Base-by-base conservation (phyloP, 441 rosid species). In the Breynia disticha region DNA sequence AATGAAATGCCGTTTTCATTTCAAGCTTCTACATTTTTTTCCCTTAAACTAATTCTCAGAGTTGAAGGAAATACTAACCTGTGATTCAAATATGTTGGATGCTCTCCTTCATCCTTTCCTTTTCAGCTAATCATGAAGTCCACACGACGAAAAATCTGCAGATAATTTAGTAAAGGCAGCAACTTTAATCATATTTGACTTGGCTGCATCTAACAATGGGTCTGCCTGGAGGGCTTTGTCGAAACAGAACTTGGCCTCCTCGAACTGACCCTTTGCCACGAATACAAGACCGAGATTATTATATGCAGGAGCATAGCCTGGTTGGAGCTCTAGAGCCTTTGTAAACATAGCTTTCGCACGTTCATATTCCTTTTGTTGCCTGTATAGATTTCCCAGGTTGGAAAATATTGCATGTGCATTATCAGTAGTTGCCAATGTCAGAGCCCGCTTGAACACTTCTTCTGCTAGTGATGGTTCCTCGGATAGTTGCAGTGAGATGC, bases 201-300 rank as follows among this genome's bases (percentile, higher is more conserved):
- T 82, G 21, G 98, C 93, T 52, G 84, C 86, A 67, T 90, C 98
- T 65, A 91, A 83, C 59, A 86, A 75, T 5, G 95, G 82, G 59
- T 93, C 98, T 20, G 83, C 74, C 57, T 64, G 60, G 22, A 87
- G 81, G 48, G 96, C 80, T 62, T 70, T 84, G 56, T 76, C 78
- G 35, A 88, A 93, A 56, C 91, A 93, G 70, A 77, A 82, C 61
- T 77, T 79, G 41, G 97, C 98, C 80, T 84, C 95, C 77, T 78
- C 95, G 87, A 73, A 86, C 52, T 60, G 79, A 61, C 83, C 84
- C 74, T 86, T 85, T 0, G 95, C 95, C 16, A 86, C 78, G 67
- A 88, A 86, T 44, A 93, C 95, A 1, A 88, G 98, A 19, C 97
- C 98, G 4, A 86, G 79, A 67, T 88, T 88, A 78, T 88, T 93